Conservation (phyloP, 1,284 basidiomycete genomes). For the Coniferiporia weirii region DNA sequence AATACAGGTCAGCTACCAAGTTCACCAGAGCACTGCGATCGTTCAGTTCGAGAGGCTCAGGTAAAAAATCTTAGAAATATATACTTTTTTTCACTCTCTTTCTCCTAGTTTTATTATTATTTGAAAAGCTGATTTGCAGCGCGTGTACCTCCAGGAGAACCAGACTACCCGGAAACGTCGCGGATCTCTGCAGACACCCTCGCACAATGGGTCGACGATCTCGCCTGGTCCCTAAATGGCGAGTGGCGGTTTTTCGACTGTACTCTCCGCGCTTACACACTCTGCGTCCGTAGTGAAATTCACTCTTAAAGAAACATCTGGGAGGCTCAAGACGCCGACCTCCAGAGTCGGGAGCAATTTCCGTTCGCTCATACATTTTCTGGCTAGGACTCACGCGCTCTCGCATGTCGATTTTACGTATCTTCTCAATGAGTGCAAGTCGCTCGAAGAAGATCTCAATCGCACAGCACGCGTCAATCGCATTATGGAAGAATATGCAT, state of each 20-base stretch:
- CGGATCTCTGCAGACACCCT: conserved; percentile 18
- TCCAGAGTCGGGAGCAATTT: conserved; percentile 16
- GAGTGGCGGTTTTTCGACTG: not conserved
- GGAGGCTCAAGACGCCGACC: conserved; percentile 11
- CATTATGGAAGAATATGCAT: conserved; percentile 18
- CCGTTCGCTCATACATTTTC: conserved; percentile 14
- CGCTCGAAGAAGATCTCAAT: conserved; percentile 14
- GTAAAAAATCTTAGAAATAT: not conserved
- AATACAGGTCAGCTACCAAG: conserved; percentile 17
- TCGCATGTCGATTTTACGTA: conserved; percentile 8
- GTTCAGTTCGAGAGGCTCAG: conserved; percentile 17
- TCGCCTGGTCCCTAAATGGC: conserved; percentile 19
- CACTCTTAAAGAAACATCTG: conserved; percentile 15
- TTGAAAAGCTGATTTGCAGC: not conserved
- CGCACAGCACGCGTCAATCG: conserved; percentile 18
- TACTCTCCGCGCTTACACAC: not conserved
- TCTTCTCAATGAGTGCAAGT: conserved; percentile 12
- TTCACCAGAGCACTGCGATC: conserved; percentile 16
- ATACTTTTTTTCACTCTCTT: no score
- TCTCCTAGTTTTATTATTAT: not conserved
- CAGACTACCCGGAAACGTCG: conserved; percentile 17
- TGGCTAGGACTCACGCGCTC: conserved; percentile 6
- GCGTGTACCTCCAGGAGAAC: conserved; percentile 5
- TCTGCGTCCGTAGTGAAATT: conserved; percentile 10
- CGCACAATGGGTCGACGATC: conserved; percentile 17